Evolutionary conservation across 768 basidiomycete species (phyloP).

Genomic region (Trametes cinnabarina): DNA sequence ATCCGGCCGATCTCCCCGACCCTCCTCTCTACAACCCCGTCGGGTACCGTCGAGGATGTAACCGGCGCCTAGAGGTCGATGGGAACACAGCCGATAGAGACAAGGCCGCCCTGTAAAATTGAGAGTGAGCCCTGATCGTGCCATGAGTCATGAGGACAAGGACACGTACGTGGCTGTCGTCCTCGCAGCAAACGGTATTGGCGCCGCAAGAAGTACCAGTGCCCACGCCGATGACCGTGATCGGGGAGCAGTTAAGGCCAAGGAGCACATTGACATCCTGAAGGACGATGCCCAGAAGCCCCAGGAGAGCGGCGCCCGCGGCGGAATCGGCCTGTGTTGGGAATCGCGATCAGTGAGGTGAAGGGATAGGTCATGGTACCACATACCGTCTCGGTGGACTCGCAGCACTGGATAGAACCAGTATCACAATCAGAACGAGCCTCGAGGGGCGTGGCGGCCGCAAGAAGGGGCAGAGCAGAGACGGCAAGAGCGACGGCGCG

Average conservation of each 20-base stretch:
- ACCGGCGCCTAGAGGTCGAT: neutral
- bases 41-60: neutral
- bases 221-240: slow-evolving; percentile 13
- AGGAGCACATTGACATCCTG: slow-evolving; percentile 4
- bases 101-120: neutral
- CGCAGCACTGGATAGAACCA: slow-evolving; percentile 11
- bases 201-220: slow-evolving; percentile 2
- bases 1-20: neutral
- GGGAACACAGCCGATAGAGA: slow-evolving; percentile 8
- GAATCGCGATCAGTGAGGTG: no score
- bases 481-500: slow-evolving; percentile 9
- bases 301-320: neutral
- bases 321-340: neutral
- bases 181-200: slow-evolving; percentile 10
- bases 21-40: neutral
- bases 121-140: no score
- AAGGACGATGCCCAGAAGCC: slow-evolving; percentile 10
- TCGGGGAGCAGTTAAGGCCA: slow-evolving; percentile 9
- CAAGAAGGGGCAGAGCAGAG: slow-evolving; percentile 5
- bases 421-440: slow-evolving; percentile 1
- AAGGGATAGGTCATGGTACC: neutral
- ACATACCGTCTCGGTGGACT: neutral
- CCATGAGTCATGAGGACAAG: no score
- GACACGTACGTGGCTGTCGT: slow-evolving; percentile 15
- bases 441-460: slow-evolving; percentile 14